Conservation (phyloP, 352 stramenopile genomes). For the Vaucheria bursata region DNA sequence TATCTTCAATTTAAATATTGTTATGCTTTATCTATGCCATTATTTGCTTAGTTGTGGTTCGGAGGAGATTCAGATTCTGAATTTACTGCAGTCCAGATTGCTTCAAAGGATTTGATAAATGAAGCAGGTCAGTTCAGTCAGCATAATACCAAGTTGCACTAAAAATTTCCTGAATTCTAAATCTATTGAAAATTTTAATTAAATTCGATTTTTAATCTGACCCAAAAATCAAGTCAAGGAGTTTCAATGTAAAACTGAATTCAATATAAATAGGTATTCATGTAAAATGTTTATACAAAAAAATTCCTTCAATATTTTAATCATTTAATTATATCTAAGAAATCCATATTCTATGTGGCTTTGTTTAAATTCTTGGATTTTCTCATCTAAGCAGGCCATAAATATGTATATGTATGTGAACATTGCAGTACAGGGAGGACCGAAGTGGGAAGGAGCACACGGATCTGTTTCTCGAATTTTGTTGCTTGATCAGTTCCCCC, state of each 20-base stretch:
- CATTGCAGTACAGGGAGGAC: conserved; percentile 10
- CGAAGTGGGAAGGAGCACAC: conserved; percentile 17
- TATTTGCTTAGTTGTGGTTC: conserved; percentile 13
- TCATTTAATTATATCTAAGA: too few relatives aligned
- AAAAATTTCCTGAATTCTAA: background rate
- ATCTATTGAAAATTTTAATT: background rate
- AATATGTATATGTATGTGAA: background rate
- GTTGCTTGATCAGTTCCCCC: conserved; percentile 38
- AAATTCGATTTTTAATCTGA: background rate
- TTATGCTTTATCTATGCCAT: too few relatives aligned
- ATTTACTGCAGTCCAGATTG: conserved; percentile 15
- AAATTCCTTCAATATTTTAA: too few relatives aligned
- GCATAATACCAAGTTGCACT: too few relatives aligned
- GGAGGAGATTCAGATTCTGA: background rate
- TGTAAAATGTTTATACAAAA: background rate
- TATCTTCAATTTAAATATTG: too few relatives aligned
- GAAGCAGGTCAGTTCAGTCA: conserved; percentile 11
- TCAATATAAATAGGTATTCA: background rate
- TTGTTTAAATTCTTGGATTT: too few relatives aligned
- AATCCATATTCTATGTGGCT: too few relatives aligned
- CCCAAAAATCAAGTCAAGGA: background rate
- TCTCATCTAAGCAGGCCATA: background rate
- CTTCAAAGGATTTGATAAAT: conserved; percentile 19
- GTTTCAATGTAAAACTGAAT: background rate
- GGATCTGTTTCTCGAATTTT: conserved; percentile 13